Evolutionary conservation across 441 rosid species (phyloP).

Genomic region (Syzygium malaccense): DNA sequence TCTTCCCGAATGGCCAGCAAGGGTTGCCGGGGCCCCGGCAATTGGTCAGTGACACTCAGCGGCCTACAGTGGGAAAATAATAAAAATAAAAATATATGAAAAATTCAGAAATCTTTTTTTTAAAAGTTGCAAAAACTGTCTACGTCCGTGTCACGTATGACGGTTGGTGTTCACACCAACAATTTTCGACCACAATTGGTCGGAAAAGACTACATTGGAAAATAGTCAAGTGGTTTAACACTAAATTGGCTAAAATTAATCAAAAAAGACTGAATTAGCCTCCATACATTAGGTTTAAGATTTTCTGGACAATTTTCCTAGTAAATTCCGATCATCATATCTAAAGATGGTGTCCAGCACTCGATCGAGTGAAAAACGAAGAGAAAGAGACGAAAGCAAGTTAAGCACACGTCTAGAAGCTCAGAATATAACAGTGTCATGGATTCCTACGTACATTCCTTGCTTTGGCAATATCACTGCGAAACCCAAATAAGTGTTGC

Average conservation of each 20-base stretch:
- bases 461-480: neutral
- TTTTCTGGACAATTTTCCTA: neutral
- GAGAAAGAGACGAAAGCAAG: neutral
- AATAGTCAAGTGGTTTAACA: neutral
- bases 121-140: neutral
- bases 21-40: neutral
- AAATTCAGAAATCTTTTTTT: too few relatives aligned
- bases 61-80: neutral
- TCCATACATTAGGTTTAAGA: neutral
- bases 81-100: too few relatives aligned
- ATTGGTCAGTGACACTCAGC: neutral
- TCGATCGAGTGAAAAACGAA: neutral
- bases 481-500: neutral
- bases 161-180: rapidly evolving
- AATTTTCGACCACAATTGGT: neutral
- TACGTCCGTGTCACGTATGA: too few relatives aligned
- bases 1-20: too few relatives aligned
- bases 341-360: neutral
- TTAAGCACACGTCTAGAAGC: neutral
- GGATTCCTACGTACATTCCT: neutral
- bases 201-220: neutral
- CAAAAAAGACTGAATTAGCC: neutral
- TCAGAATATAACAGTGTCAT: neutral
- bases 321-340: neutral
- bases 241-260: neutral